Evolutionary conservation across 345 rosid species (phyloP).

Genomic region (Mercurialis annua): DNA sequence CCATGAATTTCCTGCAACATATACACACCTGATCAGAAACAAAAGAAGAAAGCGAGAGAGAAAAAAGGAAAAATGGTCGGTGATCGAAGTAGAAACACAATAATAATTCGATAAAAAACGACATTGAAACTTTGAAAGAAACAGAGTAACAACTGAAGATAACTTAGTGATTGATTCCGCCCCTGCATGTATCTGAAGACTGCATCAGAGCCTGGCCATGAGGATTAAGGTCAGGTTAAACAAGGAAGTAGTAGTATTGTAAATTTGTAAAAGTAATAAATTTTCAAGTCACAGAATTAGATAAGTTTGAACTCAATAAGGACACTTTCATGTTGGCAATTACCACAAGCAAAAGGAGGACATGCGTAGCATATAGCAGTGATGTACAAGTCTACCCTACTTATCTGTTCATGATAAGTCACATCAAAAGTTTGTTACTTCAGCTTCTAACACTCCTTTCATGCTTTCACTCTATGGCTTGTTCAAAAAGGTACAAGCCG

Average conservation of each 20-base stretch:
- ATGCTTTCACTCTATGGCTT: not conserved
- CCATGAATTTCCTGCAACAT: not conserved
- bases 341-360: conserved; percentile 29
- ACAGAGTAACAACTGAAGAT: no score
- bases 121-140: no score
- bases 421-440: no score
- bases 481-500: not conserved
- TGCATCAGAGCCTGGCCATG: not conserved
- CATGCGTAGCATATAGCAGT: not conserved
- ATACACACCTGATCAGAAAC: no score
- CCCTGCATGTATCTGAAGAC: not conserved
- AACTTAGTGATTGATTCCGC: no score
- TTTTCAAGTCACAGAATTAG: conserved; percentile 10
- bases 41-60: no score
- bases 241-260: no score
- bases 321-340: conserved; percentile 7
- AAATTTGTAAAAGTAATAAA: not conserved
- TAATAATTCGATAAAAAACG: no score
- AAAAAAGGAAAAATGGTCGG: no score
- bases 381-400: not conserved
- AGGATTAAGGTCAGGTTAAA: not conserved
- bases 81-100: no score
- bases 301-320: conserved; percentile 25
- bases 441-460: not conserved
- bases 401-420: no score